Base-by-base conservation (phyloP, 2,329 filamentous ascomycete genomes). In the Metarhizium humberi region DNA sequence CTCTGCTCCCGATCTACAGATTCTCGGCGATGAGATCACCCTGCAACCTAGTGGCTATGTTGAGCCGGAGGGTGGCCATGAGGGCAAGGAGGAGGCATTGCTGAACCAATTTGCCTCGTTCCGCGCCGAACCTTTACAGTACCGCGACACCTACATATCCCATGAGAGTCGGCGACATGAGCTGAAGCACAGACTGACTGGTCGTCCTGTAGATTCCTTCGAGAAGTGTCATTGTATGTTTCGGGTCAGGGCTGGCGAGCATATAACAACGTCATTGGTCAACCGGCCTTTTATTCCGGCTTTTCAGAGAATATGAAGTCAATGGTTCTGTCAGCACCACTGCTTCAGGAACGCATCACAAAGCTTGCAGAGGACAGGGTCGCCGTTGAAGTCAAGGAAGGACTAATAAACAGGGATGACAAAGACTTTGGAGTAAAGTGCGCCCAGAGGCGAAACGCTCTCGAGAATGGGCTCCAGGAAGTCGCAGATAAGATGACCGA, bases 191-290 rank as follows among this genome's bases (percentile, higher is more conserved):
- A 40, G 14, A 16, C 38, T 40, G 14, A 40, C 38, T 11, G 14
- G 5, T 4, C 13, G 14, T 40, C 14, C 18, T 16, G 2, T 74
- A 87, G 91, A 60, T 97, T 97, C 69, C 82, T 97, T 34, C 90
- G 91, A 62, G 94, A 99, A 75, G 87, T 99, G 38, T 94, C 89
- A 50, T 79, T 96, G 38, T 92, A 97, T 72, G 88, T 97, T 60
- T 92, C 90, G 13, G 94, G 94, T 54, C 87, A 88, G 52, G 92
- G 92, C 68, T 99, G 94, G 94, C 88, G 94, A 58, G 90, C 89
- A 57, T 99, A 99, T 74, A 90, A 97, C 66, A 77, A 87, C 59
- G 81, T 92, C 59, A 86, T 97, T 63, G 94, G 94, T 25, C 92
- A 96, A 69, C 90, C 91, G 10, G 86, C 96, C 60, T 97, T 92